Conservation (phyloP, 2,329 filamentous ascomycete genomes). For the Didymella lethalis region DNA sequence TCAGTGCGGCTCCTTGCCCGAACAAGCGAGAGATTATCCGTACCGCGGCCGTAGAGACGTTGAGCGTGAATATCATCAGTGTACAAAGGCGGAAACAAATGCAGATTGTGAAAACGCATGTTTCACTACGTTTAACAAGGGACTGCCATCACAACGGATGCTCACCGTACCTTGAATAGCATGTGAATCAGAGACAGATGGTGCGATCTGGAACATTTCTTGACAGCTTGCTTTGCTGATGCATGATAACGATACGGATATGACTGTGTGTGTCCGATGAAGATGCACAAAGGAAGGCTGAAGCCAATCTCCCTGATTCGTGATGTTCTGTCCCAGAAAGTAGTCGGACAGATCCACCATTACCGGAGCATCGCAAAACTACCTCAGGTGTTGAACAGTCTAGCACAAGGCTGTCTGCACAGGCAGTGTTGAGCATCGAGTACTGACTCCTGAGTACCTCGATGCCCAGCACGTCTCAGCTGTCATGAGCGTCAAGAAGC, state of each 20-base stretch:
- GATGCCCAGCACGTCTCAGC: conserved; percentile 7
- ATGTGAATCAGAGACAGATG: background rate
- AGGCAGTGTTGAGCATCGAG: background rate
- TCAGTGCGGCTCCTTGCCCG: conserved; percentile 16
- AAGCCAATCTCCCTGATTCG: conserved; percentile 6
- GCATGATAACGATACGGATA: conserved; percentile 5
- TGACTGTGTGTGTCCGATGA: conserved; percentile 12
- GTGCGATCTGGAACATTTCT: conserved; percentile 10
- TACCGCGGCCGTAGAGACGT: conserved; percentile 21
- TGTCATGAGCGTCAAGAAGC: background rate
- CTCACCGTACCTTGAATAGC: background rate
- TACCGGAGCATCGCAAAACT: conserved; percentile 14
- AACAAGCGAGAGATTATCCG: conserved; percentile 13
- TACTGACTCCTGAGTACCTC: conserved; percentile 3
- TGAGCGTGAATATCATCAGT: background rate
- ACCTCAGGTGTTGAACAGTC: conserved; percentile 7
- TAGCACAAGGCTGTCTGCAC: conserved; percentile 8
- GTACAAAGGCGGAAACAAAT: background rate
- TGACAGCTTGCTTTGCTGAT: background rate
- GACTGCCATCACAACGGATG: background rate
- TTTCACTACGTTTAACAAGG: conserved; percentile 3
- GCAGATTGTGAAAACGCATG: conserved; percentile 3
- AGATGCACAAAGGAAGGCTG: conserved; percentile 8
- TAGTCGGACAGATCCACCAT: conserved; percentile 8
- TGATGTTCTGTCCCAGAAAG: conserved; percentile 1